Evolutionary conservation across 2,329 filamentous ascomycete species (phyloP).

Genomic region (Penicillium sumatraense): DNA sequence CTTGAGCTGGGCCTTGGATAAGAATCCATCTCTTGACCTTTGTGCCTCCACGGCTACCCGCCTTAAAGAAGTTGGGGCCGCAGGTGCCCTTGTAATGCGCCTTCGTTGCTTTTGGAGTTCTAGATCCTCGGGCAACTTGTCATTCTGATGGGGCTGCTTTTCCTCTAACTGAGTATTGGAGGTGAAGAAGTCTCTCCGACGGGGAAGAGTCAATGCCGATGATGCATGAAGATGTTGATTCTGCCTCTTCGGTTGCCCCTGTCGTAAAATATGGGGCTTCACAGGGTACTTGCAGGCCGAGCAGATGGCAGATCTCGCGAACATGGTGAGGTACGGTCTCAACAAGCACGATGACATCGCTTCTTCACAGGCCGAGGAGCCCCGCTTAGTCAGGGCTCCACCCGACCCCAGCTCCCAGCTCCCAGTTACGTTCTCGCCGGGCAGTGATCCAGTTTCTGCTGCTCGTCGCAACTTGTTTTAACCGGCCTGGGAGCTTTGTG

Average conservation of each 20-base stretch:
- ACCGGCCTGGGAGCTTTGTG: conserved; percentile 26
- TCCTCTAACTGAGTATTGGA: conserved; percentile 62
- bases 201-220: conserved; percentile 43
- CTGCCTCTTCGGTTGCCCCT: conserved; percentile 36
- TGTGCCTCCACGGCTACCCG: conserved; percentile 88
- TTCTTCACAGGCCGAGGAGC: conserved; percentile 10
- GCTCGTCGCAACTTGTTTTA: conserved; percentile 25
- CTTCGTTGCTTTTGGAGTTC: conserved; percentile 48
- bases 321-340: conserved; percentile 28
- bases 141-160: conserved; percentile 32
- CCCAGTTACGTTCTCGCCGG: conserved; percentile 11
- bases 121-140: conserved; percentile 17
- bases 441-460: conserved; percentile 15
- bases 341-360: conserved; percentile 19
- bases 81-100: conserved; percentile 55
- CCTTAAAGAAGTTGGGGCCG: conserved; percentile 75
- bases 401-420: conserved; percentile 24
- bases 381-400: conserved; percentile 28
- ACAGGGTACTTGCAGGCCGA: conserved; percentile 36
- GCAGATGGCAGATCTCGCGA: conserved; percentile 37
- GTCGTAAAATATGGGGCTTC: conserved; percentile 28
- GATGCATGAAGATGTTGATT: conserved; percentile 41
- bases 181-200: conserved; percentile 68
- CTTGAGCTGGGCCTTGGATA: conserved; percentile 49
- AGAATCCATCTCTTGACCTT: conserved; percentile 57